Base-by-base conservation (phyloP, 2,329 filamentous ascomycete genomes). In the Talaromyces islandicus region DNA sequence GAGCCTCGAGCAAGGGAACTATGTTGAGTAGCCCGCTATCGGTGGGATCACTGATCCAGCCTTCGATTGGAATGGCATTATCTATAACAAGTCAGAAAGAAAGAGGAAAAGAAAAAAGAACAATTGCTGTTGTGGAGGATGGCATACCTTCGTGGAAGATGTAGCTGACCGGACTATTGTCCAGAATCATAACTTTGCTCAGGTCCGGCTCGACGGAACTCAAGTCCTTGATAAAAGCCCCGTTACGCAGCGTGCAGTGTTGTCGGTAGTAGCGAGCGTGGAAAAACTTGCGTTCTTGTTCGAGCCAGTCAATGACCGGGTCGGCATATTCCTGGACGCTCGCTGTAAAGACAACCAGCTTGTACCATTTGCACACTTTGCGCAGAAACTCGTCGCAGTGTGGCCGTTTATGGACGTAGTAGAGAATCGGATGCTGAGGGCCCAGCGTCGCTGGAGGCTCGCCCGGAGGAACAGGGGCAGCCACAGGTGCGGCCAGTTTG, bases 261-360 rank as follows among this genome's bases (percentile, higher is more conserved):
- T 99, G 94, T 59, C 94, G 86, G 76, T 99, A 99, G 78, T 94
- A 97, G 66, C 94, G 83, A 46, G 88, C 91, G 38, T 90, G 89
- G 77, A 99, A 99, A 79, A 91, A 97, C 77, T 97, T 97, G 69
- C 92, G 87, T 77, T 99, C 94, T 66, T 91, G 88, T 77, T 99
- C 94, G 62, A 99, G 83, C 92, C 92, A 97, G 81, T 99, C 94
- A 72, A 99, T 97, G 60, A 99, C 94, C 0, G 94, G 94, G 74
- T 99, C 94, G 60, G 94, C 94, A 70, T 99, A 99, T 75, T 99
- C 94, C 74, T 99, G 94, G 41, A 99, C 94, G 21, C 92, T 96
- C 2, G 94, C 94, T 10, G 94, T 99, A 75, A 99, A 99, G 53
- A 97, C 83, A 56, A 99, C 91, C 17, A 99, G 81, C 72, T 97